Base-by-base conservation (phyloP, 2,329 filamentous ascomycete species). In the Clonostachys rosea region DNA sequence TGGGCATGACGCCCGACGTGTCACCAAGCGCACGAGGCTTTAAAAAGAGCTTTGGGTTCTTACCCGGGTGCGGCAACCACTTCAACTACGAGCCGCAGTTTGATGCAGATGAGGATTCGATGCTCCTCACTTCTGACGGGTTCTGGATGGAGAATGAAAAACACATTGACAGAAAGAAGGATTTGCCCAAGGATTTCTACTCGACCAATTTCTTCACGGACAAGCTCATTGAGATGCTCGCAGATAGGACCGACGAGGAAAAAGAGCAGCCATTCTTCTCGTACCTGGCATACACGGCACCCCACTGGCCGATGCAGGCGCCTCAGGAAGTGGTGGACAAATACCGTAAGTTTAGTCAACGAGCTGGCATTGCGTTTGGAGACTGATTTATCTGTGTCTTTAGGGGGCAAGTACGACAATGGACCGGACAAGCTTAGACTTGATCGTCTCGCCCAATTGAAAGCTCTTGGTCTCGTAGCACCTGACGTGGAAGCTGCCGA, bases 261-360 rank as follows among this genome's bases (percentile, higher is more conserved):
- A 52, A 51, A 24, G 56, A 64, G 4, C 47, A 50, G 30, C 59
- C 58, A 0, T 60, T 60, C 49, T 58, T 63, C 44, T 55, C 51
- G 6, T 61, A 57, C 17, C 43, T 61, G 3, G 50, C 59, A 2
- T 84, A 81, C 56, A 79, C 79, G 0, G 80, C 81, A 0, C 80
- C 80, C 5, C 81, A 84, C 53, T 84, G 81, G 81, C 81, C 81
- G 3, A 62, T 84, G 3, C 81, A 84, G 54, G 79, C 79, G 0
- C 78, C 79, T 0, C 58, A 64, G 36, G 72, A 80, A 51, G 73
- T 75, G 46, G 73, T 79, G 37, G 66, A 71, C 14, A 76, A 81
- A 50, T 85, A 84, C 57, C 68, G 68, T 30, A 10, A 30, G 24
- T 30, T 30, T 8, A 30, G 9, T 5, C 9, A 10, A 30, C 8